A percentile compares a stretch with the other conserved stretches of the same genome.
phyloP scores from a whole-genome alignment of 1,284 basidiomycete species.

The Irpex sp. region DNA sequence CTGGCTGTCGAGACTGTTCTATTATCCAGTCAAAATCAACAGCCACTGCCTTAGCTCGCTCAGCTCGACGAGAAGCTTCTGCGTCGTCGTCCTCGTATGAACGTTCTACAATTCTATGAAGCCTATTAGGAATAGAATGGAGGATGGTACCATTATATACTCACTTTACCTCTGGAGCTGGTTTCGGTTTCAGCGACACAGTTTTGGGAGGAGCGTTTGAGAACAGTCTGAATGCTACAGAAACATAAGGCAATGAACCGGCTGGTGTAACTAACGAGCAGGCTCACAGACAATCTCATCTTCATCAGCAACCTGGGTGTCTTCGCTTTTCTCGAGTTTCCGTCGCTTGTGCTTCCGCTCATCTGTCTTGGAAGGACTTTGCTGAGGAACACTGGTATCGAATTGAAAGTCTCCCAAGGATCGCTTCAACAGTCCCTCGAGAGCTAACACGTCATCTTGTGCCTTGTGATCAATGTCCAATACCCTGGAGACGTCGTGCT shows the following conservation, averaged over 20 bases:
- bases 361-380: neutral
- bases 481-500: constrained; percentile 8
- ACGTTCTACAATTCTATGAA: constrained; percentile 14
- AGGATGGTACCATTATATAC: neutral
- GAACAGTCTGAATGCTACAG: constrained; percentile 28
- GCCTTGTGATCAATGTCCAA: constrained; percentile 3
- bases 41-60: constrained; percentile 24
- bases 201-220: constrained; percentile 20
- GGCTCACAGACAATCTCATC: constrained; percentile 12
- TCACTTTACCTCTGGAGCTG: constrained; percentile 21
- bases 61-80: constrained; percentile 21
- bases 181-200: constrained; percentile 23
- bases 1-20: constrained; percentile 15
- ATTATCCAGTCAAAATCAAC: constrained; percentile 27
- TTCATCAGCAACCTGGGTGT: constrained; percentile 9
- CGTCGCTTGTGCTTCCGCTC: constrained; percentile 4
- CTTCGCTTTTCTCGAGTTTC: constrained; percentile 10
- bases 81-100: constrained; percentile 25
- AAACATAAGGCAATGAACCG: neutral
- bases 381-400: neutral
- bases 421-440: constrained; percentile 24
- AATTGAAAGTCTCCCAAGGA: constrained; percentile 18
- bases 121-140: neutral
- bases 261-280: neutral
- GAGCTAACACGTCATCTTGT: constrained; percentile 14